Base-by-base conservation (phyloP, 257 asterid genomes). In the Mentha longifolia region DNA sequence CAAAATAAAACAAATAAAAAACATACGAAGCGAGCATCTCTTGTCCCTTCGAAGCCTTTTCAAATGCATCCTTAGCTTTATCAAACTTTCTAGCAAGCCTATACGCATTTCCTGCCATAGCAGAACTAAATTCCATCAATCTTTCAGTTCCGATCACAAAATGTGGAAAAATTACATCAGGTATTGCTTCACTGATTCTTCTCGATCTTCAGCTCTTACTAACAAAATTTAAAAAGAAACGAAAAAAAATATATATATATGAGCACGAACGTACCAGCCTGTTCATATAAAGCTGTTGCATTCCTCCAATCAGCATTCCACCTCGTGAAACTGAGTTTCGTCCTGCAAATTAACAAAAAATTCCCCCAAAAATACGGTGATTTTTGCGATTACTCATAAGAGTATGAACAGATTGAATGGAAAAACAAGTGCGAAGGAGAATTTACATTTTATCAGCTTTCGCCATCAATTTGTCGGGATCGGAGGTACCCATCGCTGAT, bases 1-100 rank as follows among this genome's bases (percentile, higher is more conserved):
- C 61, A 31, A 50, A 43, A 31, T 15, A 13, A 47, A 39, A n/a
- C n/a, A n/a, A n/a, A n/a, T n/a, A 65, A 7, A 88, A 65, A 9
- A 88, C 96, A 85, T 92, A 95, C 98, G 98, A 95, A 56, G 97
- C 79, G 57, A 78, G 91, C 94, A 89, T 95, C 80, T 92, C 99
- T 78, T 95, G 97, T 68, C 99, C 99, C 79, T 89, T 92, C 1
- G 99, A 92, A 82, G 99, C 99, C 68, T 85, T 95, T 80, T 89
- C 98, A 74, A 86, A 95, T 65, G 99, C 95, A 13, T 82, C 91
- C 84, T 89, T 95, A 52, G 98, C 97, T 80, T 92, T 70, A 76
- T 89, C 98, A 60, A 79, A 80, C 22, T 89, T 84, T 75, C 80
- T 95, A 22, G 91, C 79, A 67, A 86, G 73, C 81, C 95, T 84